Evolutionary conservation across 352 stramenopile genomes (phyloP), one percentile per base, ranked within the genome.

Genomic region (Phytophthora meadii): DNA sequence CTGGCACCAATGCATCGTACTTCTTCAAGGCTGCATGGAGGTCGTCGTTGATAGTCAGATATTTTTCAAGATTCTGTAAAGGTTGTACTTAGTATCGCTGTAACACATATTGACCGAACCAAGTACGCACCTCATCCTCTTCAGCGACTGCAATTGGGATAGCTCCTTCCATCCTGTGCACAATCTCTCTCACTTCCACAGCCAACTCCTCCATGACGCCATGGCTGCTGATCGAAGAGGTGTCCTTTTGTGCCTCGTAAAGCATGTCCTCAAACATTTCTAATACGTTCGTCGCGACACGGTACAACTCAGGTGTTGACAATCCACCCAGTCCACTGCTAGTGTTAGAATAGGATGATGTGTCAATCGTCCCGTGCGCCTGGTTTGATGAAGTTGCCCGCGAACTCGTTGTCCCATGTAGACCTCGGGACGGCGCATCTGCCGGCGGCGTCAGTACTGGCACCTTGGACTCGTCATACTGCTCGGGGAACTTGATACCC

Each of bases 261-360:
- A 94, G 65, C 85, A 94, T 92, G 61, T 94, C 85, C 36, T 94
- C 85, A 56, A 94, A 89, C 85, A 94, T 94, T 58, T 94, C 85
- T 1, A 69, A 59, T 39, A 92, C 75, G 54, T 89, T 92, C 6
- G 72, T 81, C 5, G 84, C 81, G 17, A 92, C 81, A 61, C 80
- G 76, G 49, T 77, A 88, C 6, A 91, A 68, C 37, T 93, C 81
- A 14, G 69, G 74, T 0, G 79, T 79, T 30, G 81, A 86, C 5
- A 93, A 55, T 1, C 83, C 77, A 2, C 75, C 75, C 15, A 90
- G 72, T 45, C 66, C 72, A 60, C 68, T 82, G 41, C 66, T 84
- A 10, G 61, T 58, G 36, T 73, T 84, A 5, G 77, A 87, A 12
- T 82, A 73, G 0, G 77, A 87, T 25, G 77, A 81, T 1, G 70